These are phyloP conservation scores for Phialophora chinensis DNA, from an alignment of 2,329 filamentous ascomycete genomes.

Conservation along the genomic window DNA sequence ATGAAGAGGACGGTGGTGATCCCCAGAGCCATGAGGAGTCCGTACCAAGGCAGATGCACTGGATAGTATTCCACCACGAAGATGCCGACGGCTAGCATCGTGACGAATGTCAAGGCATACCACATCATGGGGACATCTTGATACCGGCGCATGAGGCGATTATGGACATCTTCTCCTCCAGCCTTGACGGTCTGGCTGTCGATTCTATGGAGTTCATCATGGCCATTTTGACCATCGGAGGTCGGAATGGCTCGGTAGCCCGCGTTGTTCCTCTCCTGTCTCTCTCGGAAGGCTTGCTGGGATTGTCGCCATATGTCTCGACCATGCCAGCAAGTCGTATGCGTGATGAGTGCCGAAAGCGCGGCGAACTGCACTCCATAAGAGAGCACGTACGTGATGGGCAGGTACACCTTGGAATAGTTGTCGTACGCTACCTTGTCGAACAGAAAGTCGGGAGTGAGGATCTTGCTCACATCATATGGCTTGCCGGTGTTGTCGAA, in stretches of 20 bases:
- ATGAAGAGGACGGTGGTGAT: constrained; percentile 85
- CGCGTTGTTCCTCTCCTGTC: constrained; percentile 59
- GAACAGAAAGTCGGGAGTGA: constrained; percentile 79
- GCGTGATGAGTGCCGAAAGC: constrained; percentile 77
- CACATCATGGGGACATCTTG: constrained; percentile 80
- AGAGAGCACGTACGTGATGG: constrained; percentile 85
- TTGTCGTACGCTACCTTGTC: constrained; percentile 75
- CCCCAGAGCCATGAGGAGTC: constrained; percentile 75
- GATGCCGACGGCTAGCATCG: constrained; percentile 78
- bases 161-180: constrained; percentile 79
- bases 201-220: constrained; percentile 21
- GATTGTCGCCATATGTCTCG: constrained; percentile 80
- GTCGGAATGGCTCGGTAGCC: constrained; percentile 61
- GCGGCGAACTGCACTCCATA: constrained; percentile 87
- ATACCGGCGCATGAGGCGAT: constrained; percentile 81
- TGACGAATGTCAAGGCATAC: constrained; percentile 77
- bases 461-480: constrained; percentile 80
- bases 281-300: constrained; percentile 70
- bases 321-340: constrained; percentile 84
- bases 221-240: constrained; percentile 17
- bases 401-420: constrained; percentile 85
- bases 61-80: constrained; percentile 86
- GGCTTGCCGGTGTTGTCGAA: constrained; percentile 83
- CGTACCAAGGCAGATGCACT: constrained; percentile 84
- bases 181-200: constrained; percentile 29